phyloP scores from a whole-genome alignment of 2,329 filamentous ascomycete genomes.

The Calonectria montana region DNA sequence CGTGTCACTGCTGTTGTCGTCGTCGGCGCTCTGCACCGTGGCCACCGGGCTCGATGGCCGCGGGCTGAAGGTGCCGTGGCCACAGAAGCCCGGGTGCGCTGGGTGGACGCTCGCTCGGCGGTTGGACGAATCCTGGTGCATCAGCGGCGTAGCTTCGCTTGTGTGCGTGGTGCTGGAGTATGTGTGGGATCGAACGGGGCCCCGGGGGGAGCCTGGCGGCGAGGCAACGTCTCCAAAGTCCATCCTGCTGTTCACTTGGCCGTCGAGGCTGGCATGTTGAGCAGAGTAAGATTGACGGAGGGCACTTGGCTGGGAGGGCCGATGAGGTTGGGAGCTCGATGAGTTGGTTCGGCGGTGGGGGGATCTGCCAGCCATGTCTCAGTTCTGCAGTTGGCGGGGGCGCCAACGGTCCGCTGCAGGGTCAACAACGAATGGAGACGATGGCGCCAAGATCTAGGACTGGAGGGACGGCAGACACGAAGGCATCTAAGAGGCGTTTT shows the following conservation, averaged over 20 bases:
- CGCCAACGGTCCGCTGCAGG: not conserved
- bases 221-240: conserved; percentile 28
- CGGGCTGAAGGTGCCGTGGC: conserved; percentile 83
- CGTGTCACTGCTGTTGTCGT: conserved; percentile 46
- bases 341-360: conserved; percentile 45
- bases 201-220: conserved; percentile 34
- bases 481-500: not conserved
- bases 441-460: not conserved
- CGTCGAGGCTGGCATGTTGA: conserved; percentile 33
- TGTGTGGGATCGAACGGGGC: conserved; percentile 32
- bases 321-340: conserved; percentile 47
- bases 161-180: conserved; percentile 25
- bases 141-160: conserved; percentile 64
- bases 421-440: conserved; percentile 7
- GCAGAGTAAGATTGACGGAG: conserved; percentile 59
- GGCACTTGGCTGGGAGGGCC: conserved; percentile 57
- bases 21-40: conserved; percentile 46
- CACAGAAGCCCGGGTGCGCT: conserved; percentile 64
- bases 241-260: conserved; percentile 25
- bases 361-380: conserved; percentile 42
- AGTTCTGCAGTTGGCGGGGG: conserved; percentile 6
- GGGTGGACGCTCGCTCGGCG: conserved; percentile 37
- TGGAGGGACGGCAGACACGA: not conserved
- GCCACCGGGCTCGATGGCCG: conserved; percentile 63
- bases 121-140: conserved; percentile 46